phyloP scores from a whole-genome alignment of 371 early-diverging fungal genomes.

The Enterospora canceri region DNA sequence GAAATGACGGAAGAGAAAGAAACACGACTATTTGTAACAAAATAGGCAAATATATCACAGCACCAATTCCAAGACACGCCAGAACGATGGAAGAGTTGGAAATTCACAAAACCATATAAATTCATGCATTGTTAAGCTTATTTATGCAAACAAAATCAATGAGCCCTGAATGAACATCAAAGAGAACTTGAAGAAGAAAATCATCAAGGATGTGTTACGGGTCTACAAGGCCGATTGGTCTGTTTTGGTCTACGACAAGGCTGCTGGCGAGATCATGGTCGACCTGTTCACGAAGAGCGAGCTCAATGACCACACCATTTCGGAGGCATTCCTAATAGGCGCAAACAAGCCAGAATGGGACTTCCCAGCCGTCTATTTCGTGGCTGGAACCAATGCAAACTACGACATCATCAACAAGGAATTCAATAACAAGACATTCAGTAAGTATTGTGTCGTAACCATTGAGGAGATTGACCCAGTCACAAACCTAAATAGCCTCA shows the following conservation, averaged over 20 bases:
- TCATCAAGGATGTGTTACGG: constrained; percentile 42
- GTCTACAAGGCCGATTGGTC: constrained; percentile 38
- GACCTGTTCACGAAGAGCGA: constrained; percentile 51
- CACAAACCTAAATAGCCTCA: constrained; percentile 9
- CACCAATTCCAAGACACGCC: background rate
- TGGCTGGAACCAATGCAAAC: constrained; percentile 13
- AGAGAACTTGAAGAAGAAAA: constrained; percentile 38
- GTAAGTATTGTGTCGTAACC: constrained; percentile 26
- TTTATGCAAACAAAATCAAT: background rate
- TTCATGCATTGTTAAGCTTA: background rate
- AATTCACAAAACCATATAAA: background rate
- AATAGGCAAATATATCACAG: background rate
- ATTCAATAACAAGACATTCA: constrained; percentile 37
- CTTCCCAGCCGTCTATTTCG: constrained; percentile 54
- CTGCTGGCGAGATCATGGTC: constrained; percentile 45
- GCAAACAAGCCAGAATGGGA: constrained; percentile 38
- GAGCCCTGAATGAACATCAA: constrained; percentile 44
- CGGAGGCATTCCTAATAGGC: constrained; percentile 34
- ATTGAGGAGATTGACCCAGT: background rate
- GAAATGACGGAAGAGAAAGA: background rate
- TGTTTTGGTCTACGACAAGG: constrained; percentile 49
- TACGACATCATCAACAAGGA: constrained; percentile 48
- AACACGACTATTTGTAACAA: background rate
- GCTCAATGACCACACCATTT: constrained; percentile 48
- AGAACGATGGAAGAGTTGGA: background rate